phyloP scores from a whole-genome alignment of 208 protist species.

The Giardia muris region DNA sequence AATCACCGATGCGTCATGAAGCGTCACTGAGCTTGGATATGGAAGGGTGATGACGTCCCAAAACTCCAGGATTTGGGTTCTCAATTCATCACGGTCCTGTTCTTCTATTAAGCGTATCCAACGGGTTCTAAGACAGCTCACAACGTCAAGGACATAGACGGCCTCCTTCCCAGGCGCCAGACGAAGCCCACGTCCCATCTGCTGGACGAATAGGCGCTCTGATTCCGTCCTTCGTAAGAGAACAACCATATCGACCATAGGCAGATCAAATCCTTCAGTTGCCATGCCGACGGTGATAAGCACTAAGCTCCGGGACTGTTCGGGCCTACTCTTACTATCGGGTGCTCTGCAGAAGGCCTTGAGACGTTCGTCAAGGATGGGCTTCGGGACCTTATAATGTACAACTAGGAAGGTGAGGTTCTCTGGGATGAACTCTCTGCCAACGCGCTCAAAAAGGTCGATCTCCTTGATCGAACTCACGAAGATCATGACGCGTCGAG shows the following conservation, averaged over 20 bases:
- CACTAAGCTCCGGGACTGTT: neutral
- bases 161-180: neutral
- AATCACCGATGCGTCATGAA: too few relatives aligned
- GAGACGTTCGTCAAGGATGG: neutral
- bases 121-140: neutral
- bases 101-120: neutral
- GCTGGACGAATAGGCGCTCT: constrained; percentile 13
- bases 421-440: neutral
- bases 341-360: too few relatives aligned
- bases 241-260: neutral
- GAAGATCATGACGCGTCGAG: neutral
- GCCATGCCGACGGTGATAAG: constrained; percentile 18
- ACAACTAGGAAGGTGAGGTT: neutral
- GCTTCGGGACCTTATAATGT: constrained; percentile 8
- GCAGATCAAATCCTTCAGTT: constrained; percentile 27
- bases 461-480: neutral
- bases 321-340: too few relatives aligned
- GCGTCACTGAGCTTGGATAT: too few relatives aligned
- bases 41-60: neutral
- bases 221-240: neutral
- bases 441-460: neutral
- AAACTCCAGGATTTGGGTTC: neutral
- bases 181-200: constrained; percentile 2
- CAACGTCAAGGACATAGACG: neutral
- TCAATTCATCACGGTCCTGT: neutral